These are phyloP conservation scores for Sporothrix brunneoviolacea DNA, from an alignment of 2,329 filamentous ascomycete species.

Conservation along the genomic window DNA sequence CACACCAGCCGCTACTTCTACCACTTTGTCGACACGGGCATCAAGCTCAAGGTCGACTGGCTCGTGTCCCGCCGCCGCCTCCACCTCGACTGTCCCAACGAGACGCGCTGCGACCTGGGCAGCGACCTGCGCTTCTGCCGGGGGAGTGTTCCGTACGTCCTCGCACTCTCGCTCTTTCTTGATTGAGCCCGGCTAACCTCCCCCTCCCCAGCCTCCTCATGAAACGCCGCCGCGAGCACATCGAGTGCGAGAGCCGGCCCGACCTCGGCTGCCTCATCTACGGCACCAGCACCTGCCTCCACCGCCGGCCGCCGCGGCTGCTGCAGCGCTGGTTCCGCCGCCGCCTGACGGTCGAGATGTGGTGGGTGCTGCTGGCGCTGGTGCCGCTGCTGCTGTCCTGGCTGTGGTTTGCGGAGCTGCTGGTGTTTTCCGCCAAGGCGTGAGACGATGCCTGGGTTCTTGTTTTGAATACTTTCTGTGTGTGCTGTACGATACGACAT, in stretches of 20 bases:
- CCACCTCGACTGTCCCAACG: slow-evolving; percentile 59
- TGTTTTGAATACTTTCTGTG: background rate
- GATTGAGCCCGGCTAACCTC: background rate
- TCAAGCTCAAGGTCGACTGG: slow-evolving; percentile 62
- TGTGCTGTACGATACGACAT: background rate
- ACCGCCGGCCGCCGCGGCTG: slow-evolving; percentile 39
- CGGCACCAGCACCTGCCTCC: slow-evolving; percentile 41
- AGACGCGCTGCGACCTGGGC: slow-evolving; percentile 49
- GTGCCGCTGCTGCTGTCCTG: slow-evolving; percentile 35
- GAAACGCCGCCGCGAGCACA: slow-evolving; percentile 51
- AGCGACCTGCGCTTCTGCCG: slow-evolving; percentile 55
- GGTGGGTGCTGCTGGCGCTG: slow-evolving; percentile 42
- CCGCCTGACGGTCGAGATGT: slow-evolving; percentile 40
- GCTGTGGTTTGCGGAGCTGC: slow-evolving; percentile 28
- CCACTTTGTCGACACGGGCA: slow-evolving; percentile 56
- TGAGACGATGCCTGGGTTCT: background rate
- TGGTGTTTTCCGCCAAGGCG: background rate
- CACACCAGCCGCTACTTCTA: slow-evolving; percentile 60
- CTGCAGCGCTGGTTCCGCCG: slow-evolving; percentile 39
- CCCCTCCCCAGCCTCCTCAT: slow-evolving; percentile 42
- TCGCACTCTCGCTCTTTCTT: background rate
- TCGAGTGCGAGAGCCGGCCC: slow-evolving; percentile 53
- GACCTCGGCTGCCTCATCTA: slow-evolving; percentile 51
- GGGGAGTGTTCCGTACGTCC: slow-evolving; percentile 50
- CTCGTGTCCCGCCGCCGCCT: slow-evolving; percentile 56